Percentiles rank a stretch among this genome's conserved stretches.
phyloP scores from a whole-genome alignment of 306 rosid species.

The Vicia sativa region DNA sequence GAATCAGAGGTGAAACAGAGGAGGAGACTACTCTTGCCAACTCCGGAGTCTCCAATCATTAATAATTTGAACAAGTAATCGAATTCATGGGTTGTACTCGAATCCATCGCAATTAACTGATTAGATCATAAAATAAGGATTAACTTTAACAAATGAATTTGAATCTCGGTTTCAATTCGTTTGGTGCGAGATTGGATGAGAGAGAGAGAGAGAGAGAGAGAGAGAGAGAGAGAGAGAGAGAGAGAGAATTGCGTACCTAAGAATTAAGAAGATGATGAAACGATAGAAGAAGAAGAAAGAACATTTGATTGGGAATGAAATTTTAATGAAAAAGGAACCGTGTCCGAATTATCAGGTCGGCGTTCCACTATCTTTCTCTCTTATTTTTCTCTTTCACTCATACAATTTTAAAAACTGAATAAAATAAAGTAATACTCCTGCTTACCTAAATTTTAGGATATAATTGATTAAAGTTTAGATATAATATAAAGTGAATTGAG shows the following conservation, averaged over 20 bases:
- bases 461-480: too few species aligned
- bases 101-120: constrained; percentile 58
- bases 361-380: constrained; percentile 5
- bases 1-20: constrained; percentile 76
- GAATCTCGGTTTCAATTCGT: not conserved
- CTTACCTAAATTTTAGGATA: too few species aligned
- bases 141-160: constrained; percentile 4
- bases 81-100: constrained; percentile 66
- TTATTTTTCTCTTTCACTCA: not conserved
- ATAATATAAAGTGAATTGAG: too few species aligned
- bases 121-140: constrained; percentile 23
- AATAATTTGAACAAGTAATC: constrained; percentile 86
- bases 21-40: constrained; percentile 96
- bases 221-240: too few species aligned
- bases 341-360: constrained; percentile 39
- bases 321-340: constrained; percentile 19
- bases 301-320: constrained; percentile 1
- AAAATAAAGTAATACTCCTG: too few species aligned
- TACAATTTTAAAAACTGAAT: too few species aligned
- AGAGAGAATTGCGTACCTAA: constrained; percentile 28
- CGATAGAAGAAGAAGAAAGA: not conserved
- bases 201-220: too few species aligned
- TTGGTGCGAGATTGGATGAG: not conserved
- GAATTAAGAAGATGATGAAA: constrained; percentile 29
- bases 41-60: constrained; percentile 96